These are phyloP conservation scores for Candida krabiensis DNA, from an alignment of 805 yeast genomes.

Conservation along the genomic window DNA sequence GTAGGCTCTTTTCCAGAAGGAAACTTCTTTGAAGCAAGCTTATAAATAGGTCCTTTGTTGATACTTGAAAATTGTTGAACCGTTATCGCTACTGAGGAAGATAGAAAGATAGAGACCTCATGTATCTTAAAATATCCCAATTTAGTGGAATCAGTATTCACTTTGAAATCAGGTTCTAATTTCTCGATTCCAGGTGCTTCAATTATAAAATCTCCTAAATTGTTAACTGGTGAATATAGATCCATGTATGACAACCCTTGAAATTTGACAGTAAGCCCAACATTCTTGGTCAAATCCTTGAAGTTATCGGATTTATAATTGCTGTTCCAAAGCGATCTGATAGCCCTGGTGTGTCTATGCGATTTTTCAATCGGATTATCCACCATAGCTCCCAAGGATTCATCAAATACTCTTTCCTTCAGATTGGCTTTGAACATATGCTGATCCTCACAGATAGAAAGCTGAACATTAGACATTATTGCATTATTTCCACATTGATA, in stretches of 20 bases:
- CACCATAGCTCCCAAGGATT: conserved; percentile 1
- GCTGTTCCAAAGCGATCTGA: conserved; percentile 5
- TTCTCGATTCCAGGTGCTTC: conserved; percentile 1
- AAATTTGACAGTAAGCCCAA: neutral
- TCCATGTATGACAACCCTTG: no score
- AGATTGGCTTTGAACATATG: conserved; percentile 1
- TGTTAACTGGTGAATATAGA: neutral
- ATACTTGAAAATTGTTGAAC: neutral
- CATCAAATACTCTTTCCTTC: conserved; percentile 4
- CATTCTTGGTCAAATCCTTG: conserved; percentile 3
- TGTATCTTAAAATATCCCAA: conserved; percentile 1
- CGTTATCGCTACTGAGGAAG: neutral
- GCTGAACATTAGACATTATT: neutral
- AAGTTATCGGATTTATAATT: conserved; percentile 4
- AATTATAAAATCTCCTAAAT: neutral
- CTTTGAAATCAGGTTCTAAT: conserved; percentile 1
- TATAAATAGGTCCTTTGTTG: neutral
- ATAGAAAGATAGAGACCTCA: neutral
- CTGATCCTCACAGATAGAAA: neutral
- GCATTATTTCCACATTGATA: conserved; percentile 8
- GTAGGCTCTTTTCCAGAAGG: conserved; percentile 1
- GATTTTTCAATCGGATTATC: conserved; percentile 3
- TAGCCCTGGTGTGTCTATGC: conserved; percentile 9
- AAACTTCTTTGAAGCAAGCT: neutral
- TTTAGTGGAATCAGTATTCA: neutral